Conservation (phyloP, 768 basidiomycete species). For the Amanita pseudoporphyria region DNA sequence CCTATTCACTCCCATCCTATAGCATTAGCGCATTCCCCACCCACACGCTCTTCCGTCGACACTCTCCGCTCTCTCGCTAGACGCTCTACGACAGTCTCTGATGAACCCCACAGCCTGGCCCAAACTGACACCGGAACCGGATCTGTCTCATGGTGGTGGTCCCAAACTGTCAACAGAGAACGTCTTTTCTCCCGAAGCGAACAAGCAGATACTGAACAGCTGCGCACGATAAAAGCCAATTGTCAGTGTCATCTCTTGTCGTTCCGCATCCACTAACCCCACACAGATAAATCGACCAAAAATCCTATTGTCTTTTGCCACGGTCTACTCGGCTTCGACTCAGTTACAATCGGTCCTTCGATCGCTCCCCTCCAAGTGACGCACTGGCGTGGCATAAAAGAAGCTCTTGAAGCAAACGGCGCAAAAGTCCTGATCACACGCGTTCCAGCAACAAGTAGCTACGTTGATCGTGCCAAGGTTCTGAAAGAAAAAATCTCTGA, state of each 20-base stretch:
- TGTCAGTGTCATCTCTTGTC: slow-evolving; percentile 34
- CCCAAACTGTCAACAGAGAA: slow-evolving; percentile 33
- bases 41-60: slow-evolving; percentile 45
- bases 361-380: slow-evolving; percentile 79
- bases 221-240: slow-evolving; percentile 34
- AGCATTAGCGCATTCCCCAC: slow-evolving; percentile 29
- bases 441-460: slow-evolving; percentile 87
- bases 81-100: not conserved
- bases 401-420: slow-evolving; percentile 83
- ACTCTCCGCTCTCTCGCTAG: slow-evolving; percentile 12
- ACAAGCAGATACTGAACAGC: slow-evolving; percentile 38
- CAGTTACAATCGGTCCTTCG: slow-evolving; percentile 65
- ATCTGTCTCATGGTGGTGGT: slow-evolving; percentile 39
- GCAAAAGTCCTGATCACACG: slow-evolving; percentile 87
- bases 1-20: slow-evolving; percentile 20
- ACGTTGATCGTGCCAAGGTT: slow-evolving; percentile 81
- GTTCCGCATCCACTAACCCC: slow-evolving; percentile 5
- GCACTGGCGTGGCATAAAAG: slow-evolving; percentile 96
- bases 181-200: slow-evolving; percentile 43
- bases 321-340: slow-evolving; percentile 86
- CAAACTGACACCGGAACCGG: slow-evolving; percentile 5
- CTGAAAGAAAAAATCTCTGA: slow-evolving; percentile 76
- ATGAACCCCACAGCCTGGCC: slow-evolving; percentile 8
- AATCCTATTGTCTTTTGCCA: slow-evolving; percentile 94
- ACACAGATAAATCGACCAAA: slow-evolving; percentile 62